These are phyloP conservation scores for Ilex asprella DNA, from an alignment of 257 asterid genomes.

Conservation along the genomic window DNA sequence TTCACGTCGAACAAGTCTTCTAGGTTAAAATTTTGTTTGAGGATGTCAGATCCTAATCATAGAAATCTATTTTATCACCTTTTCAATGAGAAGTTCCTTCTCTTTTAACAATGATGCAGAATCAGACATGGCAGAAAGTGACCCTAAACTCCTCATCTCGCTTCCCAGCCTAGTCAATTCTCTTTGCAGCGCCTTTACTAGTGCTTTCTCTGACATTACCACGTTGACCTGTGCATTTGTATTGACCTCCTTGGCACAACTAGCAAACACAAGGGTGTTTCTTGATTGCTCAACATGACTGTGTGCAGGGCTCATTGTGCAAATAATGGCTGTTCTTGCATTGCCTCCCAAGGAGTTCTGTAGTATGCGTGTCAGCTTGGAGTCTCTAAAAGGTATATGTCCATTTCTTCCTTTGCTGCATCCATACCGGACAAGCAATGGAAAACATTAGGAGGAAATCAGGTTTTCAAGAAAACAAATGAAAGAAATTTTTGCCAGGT, in stretches of 20 bases:
- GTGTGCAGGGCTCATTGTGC: slow-evolving; percentile 97
- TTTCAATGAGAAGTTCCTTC: slow-evolving; percentile 66
- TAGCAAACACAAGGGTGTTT: slow-evolving; percentile 87
- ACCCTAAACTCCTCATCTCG: slow-evolving; percentile 56
- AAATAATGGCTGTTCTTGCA: slow-evolving; percentile 81
- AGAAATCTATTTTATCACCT: slow-evolving; percentile 35
- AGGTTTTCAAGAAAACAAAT: neutral
- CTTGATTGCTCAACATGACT: slow-evolving; percentile 85
- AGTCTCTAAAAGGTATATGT: slow-evolving; percentile 88
- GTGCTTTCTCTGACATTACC: slow-evolving; percentile 84
- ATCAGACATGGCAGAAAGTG: slow-evolving; percentile 31
- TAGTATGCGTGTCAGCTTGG: slow-evolving; percentile 84
- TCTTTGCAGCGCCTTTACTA: slow-evolving; percentile 77
- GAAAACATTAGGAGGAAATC: neutral
- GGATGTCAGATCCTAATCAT: neutral
- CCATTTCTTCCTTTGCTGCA: slow-evolving; percentile 85
- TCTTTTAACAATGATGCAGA: slow-evolving; percentile 49
- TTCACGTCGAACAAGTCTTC: too few relatives aligned
- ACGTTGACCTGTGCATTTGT: slow-evolving; percentile 80
- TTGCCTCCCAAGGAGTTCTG: slow-evolving; percentile 90
- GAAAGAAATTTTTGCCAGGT: neutral
- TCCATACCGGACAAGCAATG: slow-evolving; percentile 2
- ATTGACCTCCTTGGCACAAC: slow-evolving; percentile 86
- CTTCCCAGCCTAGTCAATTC: slow-evolving; percentile 68
- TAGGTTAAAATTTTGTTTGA: too few relatives aligned